Conservation (phyloP, 2,329 filamentous ascomycete species). For the Ophiobolus disseminans region DNA sequence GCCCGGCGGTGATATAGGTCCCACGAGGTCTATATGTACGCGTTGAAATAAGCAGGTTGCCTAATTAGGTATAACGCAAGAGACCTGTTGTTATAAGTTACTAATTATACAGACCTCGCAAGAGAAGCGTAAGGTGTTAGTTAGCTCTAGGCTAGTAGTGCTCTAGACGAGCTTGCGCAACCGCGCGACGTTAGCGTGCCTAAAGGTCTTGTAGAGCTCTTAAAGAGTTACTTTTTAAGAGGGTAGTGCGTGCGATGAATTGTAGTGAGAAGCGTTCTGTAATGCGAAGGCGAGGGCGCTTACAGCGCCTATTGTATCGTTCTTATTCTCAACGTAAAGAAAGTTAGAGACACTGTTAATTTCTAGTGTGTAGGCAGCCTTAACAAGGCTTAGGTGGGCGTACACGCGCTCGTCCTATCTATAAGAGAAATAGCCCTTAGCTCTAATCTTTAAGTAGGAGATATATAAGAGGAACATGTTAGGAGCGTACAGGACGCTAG, state of each 20-base stretch:
- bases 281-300: neutral
- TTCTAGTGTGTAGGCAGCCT: neutral
- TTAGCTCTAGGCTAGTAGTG: slow-evolving; percentile 1
- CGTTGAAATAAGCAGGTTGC: neutral
- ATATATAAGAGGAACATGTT: slow-evolving; percentile 1
- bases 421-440: slow-evolving; percentile 1
- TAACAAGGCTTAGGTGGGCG: neutral
- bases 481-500: slow-evolving; percentile 1
- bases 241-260: neutral
- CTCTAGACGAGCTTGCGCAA: slow-evolving; percentile 2
- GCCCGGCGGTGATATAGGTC: slow-evolving; percentile 1
- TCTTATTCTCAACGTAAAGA: no score
- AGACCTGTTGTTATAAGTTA: neutral
- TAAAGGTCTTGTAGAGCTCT: slow-evolving; percentile 1
- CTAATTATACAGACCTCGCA: slow-evolving; percentile 1
- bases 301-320: no score
- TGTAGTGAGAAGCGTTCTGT: neutral
- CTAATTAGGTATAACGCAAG: neutral
- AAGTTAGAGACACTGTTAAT: neutral
- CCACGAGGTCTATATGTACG: slow-evolving; percentile 1
- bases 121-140: slow-evolving; percentile 1
- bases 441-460: slow-evolving; percentile 1
- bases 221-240: slow-evolving; percentile 1
- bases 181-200: neutral
- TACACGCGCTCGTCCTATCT: slow-evolving; percentile 2